Conservation (phyloP, 2,329 filamentous ascomycete species). For the Fusarium keratoplasticum region DNA sequence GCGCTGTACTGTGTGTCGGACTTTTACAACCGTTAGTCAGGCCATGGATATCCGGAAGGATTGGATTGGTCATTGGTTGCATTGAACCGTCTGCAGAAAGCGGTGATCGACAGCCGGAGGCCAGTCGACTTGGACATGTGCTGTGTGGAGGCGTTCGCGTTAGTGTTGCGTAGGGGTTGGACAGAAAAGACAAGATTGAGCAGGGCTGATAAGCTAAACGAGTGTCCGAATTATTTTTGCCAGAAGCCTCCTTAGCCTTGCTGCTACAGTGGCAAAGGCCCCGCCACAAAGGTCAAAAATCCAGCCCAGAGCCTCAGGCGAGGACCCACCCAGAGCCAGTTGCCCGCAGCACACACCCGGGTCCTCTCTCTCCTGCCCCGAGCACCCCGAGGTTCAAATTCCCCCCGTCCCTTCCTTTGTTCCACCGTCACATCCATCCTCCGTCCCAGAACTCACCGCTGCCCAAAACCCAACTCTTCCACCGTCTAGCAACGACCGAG, state of each 20-base stretch:
- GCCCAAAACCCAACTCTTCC: conserved; percentile 29
- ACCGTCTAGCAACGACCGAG: conserved; percentile 1
- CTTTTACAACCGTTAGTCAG: background rate
- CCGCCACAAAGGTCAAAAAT: conserved; percentile 32
- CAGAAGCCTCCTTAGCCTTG: conserved; percentile 2
- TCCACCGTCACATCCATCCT: conserved; percentile 14
- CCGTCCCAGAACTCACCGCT: conserved; percentile 32
- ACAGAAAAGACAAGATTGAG: background rate
- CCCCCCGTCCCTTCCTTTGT: conserved; percentile 15
- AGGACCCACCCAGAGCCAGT: conserved; percentile 27
- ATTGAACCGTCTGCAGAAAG: background rate
- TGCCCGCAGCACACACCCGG: conserved; percentile 8
- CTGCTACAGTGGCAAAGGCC: conserved; percentile 28
- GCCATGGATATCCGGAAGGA: background rate
- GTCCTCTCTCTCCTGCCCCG: conserved; percentile 26
- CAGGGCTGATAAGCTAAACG: background rate
- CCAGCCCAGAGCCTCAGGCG: conserved; percentile 40
- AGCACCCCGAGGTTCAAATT: conserved; percentile 34
- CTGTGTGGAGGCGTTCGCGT: conserved; percentile 38
- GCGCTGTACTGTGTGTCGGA: background rate
- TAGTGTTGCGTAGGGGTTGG: conserved; percentile 17
- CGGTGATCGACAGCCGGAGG: conserved; percentile 27
- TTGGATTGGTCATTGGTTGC: conserved; percentile 2
- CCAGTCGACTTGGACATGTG: conserved; percentile 38
- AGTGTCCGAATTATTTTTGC: background rate